A percentile compares a stretch with the other conserved stretches of the same genome.
Conservation (phyloP, 495 filamentous ascomycete species). For the Hyphodiscus hymeniophilus region DNA sequence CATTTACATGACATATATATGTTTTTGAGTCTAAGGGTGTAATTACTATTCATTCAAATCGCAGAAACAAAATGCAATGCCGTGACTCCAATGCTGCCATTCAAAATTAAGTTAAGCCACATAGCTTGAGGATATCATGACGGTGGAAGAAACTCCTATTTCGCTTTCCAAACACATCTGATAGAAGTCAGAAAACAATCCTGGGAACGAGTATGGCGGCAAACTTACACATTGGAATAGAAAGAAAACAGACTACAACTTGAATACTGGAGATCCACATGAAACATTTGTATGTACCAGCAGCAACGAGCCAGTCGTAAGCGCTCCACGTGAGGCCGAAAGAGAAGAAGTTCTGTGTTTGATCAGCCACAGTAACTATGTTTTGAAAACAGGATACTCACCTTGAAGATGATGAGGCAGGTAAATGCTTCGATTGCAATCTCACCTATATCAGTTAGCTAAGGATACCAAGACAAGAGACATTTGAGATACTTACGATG, state of each 20-base stretch:
- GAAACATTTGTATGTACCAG: conserved; percentile 56
- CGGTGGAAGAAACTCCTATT: conserved; percentile 60
- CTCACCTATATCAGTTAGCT: conserved; percentile 44
- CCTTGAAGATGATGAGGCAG: conserved; percentile 79
- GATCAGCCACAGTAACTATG: conserved; percentile 6
- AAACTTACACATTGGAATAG: conserved; percentile 70
- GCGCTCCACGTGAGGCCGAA: conserved; percentile 78
- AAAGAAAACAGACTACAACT: conserved; percentile 61
- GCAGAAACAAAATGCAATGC: too few relatives aligned
- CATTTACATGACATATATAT: too few relatives aligned
- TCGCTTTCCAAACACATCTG: conserved; percentile 70
- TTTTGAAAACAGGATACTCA: background rate
- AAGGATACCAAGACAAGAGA: background rate
- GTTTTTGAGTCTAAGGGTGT: too few relatives aligned
- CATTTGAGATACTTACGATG: conserved; percentile 53
- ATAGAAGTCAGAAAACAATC: background rate
- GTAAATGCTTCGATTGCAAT: conserved; percentile 90
- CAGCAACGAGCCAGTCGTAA: conserved; percentile 65
- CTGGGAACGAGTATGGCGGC: background rate
- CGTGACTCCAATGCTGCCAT: too few relatives aligned
- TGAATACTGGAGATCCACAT: conserved; percentile 67
- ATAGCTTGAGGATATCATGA: conserved; percentile 56
- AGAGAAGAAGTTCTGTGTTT: conserved; percentile 62
- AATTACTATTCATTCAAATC: too few relatives aligned
- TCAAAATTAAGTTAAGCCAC: conserved; percentile 9